Base-by-base conservation (phyloP, 805 yeast species). In the Saturnispora saitoi region DNA sequence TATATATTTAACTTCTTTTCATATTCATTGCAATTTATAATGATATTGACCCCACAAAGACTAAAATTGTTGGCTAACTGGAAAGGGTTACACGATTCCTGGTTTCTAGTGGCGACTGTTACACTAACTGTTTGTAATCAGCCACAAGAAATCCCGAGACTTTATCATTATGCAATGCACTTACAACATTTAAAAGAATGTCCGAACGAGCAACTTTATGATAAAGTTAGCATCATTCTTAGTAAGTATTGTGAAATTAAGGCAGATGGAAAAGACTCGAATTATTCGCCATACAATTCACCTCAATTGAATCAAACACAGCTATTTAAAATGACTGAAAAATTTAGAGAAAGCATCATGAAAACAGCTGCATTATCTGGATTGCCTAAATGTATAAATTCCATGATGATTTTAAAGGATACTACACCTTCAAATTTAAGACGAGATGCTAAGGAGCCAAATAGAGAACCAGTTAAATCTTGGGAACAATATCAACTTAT, bases 81-180 rank as follows among this genome's bases (percentile, higher is more conserved):
- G 60, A 83, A 86, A 1, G 64, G 64, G 10, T 70, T 87, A 28
- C 66, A 70, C 38, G 68, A 71, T 53, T 60, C 76, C 20, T 90
- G 96, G 96, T 86, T 81, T 60, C 67, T 80, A 34, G 68, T 88
- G 19, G 91, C 95, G 0, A 85, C 93, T 8, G 85, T 91, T 0
- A 78, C 95, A 9, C 72, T 89, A 43, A 78, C 91, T 2, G 89
- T 83, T 5, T 82, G 91, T 58, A 90, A 90, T 59, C 77, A 75
- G 51, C 95, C 96, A 0, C 78, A 81, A 45, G 96, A 86, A 53
- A 77, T 88, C 29, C 90, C 95, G 2, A 72, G 70, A 48, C 61
- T 90, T 3, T 84, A 83, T 61, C 85, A 85, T 53, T 82, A 81
- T 66, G 88, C 89, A 1, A 43, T 82, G 52, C 63, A 61, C 15